phyloP scores from a whole-genome alignment of 768 basidiomycete species.

The Agrocybe pediades region DNA sequence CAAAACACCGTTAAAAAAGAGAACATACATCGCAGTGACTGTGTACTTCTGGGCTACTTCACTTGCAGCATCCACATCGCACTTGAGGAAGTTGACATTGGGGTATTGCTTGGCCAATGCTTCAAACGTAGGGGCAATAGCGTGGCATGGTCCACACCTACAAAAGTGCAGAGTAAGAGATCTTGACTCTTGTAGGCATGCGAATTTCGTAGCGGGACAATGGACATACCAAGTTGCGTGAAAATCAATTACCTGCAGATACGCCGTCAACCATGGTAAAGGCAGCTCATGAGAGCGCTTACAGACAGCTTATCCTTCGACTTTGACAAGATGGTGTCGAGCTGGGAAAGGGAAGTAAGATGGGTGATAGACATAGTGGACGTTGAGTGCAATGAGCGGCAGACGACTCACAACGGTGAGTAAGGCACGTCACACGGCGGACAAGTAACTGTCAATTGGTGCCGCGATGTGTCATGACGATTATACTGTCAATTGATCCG shows the following conservation, averaged over 20 bases:
- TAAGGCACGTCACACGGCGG: not conserved
- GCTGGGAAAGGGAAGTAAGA: conserved; percentile 61
- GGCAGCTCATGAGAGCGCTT: conserved; percentile 10
- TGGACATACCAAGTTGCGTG: conserved; percentile 73
- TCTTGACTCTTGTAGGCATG: not conserved
- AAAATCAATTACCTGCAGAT: conserved; percentile 76
- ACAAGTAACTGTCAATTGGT: too few relatives aligned
- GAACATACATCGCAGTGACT: conserved; percentile 71
- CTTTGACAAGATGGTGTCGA: conserved; percentile 58
- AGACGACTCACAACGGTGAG: not conserved
- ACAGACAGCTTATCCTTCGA: conserved; percentile 70
- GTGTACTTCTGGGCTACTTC: conserved; percentile 68
- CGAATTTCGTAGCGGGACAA: not conserved
- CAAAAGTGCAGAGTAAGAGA: not conserved
- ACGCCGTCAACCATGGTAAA: conserved; percentile 4
- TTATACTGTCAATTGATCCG: too few relatives aligned
- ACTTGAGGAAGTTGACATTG: conserved; percentile 81
- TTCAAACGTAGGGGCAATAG: conserved; percentile 78
- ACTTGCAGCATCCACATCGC: conserved; percentile 70
- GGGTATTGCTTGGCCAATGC: conserved; percentile 66
- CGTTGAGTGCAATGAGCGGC: not conserved
- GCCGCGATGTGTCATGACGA: too few relatives aligned
- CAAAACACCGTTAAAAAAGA: not conserved
- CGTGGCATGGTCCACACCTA: conserved; percentile 88
- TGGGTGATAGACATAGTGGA: conserved; percentile 50